Base-by-base conservation (phyloP, 192 early-diverging fungal genomes). In the Backusella australiensis region DNA sequence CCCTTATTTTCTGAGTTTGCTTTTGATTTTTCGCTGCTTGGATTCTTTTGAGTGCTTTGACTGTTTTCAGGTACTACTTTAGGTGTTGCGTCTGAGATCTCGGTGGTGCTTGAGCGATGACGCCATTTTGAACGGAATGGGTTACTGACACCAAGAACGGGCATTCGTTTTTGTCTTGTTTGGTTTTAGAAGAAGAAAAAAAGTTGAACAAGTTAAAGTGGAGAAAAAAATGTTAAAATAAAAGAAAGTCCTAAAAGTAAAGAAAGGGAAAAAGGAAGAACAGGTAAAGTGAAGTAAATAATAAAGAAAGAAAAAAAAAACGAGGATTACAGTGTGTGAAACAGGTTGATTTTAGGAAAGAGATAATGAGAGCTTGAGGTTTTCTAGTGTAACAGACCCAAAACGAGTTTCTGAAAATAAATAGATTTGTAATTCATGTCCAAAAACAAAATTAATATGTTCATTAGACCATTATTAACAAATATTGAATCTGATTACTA, bases 111-210 rank as follows among this genome's bases (percentile, higher is more conserved):
- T 19, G 70, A 71, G 41, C 19, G n/a, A 34, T 71, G 70, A 46
- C 70, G 42, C 70, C 42, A 49, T 34, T 71, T 71, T 69, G 70
- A 71, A 29, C 70, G 39, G 69, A 71, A 46, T 39, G 39, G 69
- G 39, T 42, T 70, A 70, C 39, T 70, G 9, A 70, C 69, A 32
- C 29, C 34, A 41, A 41, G 11, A n/a, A 70, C 34, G 11, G 23
- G 29, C 32, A 66, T 66, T 66, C 32, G 63, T 19, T 34, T 67
- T 34, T 34, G 23, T 34, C 26, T 34, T 67, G 6, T 34, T 67
- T 14, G 26, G 17, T 67, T 32, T 14, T 67, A 36, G 32, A 67
- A 29, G 17, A 34, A 67, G 3, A 68, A 68, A 6, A 68, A 36
- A 68, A 36, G 67, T 67, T 67, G 21, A 34, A 67, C 17, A 68